phyloP scores from a whole-genome alignment of 805 yeast species.

The Saccharomycopsis javanensis region DNA sequence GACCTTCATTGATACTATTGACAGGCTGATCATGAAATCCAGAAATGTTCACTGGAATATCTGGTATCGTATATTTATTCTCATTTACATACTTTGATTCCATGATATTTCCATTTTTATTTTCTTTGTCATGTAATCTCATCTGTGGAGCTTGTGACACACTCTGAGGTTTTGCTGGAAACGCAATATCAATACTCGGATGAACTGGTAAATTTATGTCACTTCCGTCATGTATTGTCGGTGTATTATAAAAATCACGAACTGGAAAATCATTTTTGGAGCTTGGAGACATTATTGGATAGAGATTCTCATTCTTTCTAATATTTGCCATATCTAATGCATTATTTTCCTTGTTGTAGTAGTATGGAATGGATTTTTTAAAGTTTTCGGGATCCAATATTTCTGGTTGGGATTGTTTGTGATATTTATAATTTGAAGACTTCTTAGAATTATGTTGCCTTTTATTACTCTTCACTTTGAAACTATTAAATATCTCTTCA shows the following conservation, averaged over 20 bases:
- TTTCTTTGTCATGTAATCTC: not conserved
- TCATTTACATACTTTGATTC: not conserved
- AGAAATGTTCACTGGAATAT: not conserved
- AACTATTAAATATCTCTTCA: slow-evolving; percentile 1
- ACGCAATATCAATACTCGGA: not conserved
- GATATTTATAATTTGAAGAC: not conserved
- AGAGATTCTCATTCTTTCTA: not conserved
- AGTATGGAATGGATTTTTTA: slow-evolving; percentile 2
- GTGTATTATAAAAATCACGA: not conserved
- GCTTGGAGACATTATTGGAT: not conserved
- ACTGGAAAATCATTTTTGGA: not conserved
- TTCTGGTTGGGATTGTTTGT: not conserved
- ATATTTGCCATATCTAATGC: not conserved
- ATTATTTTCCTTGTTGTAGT: not conserved
- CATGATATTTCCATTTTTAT: not conserved
- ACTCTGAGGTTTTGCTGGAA: not conserved
- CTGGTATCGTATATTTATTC: not conserved
- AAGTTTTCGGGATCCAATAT: not conserved
- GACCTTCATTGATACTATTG: not conserved
- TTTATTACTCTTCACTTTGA: not conserved
- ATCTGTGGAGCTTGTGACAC: not conserved
- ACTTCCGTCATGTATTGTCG: not conserved
- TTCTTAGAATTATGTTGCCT: not conserved
- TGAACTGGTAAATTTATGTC: not conserved
- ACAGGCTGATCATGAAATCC: not conserved